A percentile compares a stretch with the other conserved stretches of the same genome.
These are phyloP conservation scores for Cornus controversa DNA, from an alignment of 148 eudicot genomes.

Conservation along the genomic window DNA sequence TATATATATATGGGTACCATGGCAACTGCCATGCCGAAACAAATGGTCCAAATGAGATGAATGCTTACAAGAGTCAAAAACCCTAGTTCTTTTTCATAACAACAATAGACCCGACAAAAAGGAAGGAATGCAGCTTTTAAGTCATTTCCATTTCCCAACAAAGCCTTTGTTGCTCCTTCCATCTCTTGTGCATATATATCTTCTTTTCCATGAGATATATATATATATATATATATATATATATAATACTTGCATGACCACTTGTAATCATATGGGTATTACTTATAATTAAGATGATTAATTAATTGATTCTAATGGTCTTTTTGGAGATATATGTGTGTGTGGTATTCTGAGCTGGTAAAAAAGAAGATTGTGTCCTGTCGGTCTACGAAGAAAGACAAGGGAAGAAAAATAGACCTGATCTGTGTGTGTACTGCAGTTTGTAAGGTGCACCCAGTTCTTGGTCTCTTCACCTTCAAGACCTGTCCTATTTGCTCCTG, in stretches of 20 bases:
- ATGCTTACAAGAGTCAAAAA: slow-evolving; percentile 37
- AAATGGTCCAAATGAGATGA: not conserved
- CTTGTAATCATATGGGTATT: slow-evolving; percentile 9
- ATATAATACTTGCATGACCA: not conserved
- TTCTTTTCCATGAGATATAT: too few relatives aligned
- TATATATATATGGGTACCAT: too few relatives aligned
- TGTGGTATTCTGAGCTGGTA: not conserved
- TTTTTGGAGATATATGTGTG: not conserved
- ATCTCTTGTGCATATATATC: too few relatives aligned
- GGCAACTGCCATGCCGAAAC: too few relatives aligned
- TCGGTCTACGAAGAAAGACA: slow-evolving; percentile 12
- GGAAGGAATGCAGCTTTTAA: slow-evolving; percentile 62
- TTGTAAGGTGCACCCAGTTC: slow-evolving; percentile 40
- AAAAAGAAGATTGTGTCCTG: not conserved
- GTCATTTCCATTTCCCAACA: slow-evolving; percentile 65
- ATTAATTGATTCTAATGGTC: slow-evolving; percentile 19
- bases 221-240: too few relatives aligned
- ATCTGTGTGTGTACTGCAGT: slow-evolving; percentile 31
- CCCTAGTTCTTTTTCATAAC: slow-evolving; percentile 21
- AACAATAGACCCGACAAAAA: slow-evolving; percentile 64
- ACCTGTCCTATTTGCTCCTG: slow-evolving; percentile 36
- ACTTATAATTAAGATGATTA: too few relatives aligned
- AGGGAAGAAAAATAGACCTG: slow-evolving; percentile 19
- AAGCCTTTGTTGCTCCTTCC: slow-evolving; percentile 21
- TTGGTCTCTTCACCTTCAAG: slow-evolving; percentile 48